These are phyloP conservation scores for Zanthoxylum bungeanum DNA, from an alignment of 345 rosid species.

Conservation along the genomic window DNA sequence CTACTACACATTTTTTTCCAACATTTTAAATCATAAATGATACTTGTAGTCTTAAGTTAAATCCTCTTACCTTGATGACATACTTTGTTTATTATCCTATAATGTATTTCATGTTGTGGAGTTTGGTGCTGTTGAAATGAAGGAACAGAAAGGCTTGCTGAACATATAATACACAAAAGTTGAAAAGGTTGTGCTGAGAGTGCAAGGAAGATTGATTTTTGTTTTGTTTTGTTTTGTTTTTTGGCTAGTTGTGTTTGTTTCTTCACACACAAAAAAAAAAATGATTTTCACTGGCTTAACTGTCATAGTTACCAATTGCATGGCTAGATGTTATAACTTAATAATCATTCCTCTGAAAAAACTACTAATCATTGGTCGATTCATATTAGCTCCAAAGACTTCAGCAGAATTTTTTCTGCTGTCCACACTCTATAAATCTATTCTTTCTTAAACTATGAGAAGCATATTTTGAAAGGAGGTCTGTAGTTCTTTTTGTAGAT, in stretches of 20 bases:
- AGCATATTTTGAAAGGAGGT: neutral
- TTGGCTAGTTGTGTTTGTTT: no score
- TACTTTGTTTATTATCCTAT: no score
- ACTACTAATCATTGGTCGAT: neutral
- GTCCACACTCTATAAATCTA: neutral
- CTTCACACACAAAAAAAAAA: neutral
- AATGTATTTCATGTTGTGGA: no score
- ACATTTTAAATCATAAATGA: neutral
- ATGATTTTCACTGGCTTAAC: neutral
- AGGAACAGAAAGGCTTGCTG: neutral
- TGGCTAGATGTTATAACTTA: no score
- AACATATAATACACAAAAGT: neutral
- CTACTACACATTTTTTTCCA: neutral
- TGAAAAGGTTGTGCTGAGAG: neutral
- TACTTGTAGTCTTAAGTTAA: slow-evolving; percentile 2
- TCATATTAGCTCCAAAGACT: neutral
- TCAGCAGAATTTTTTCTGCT: neutral
- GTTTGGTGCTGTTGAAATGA: no score
- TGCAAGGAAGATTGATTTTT: neutral
- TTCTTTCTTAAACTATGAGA: no score
- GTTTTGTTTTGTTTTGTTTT: no score
- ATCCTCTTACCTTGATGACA: neutral
- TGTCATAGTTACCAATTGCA: no score
- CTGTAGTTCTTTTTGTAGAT: neutral
- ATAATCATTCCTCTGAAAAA: neutral